Evolutionary conservation across 2,329 filamentous ascomycete species (phyloP), one percentile per base, ranked within the genome.

Genomic region (Colletotrichum magnum): DNA sequence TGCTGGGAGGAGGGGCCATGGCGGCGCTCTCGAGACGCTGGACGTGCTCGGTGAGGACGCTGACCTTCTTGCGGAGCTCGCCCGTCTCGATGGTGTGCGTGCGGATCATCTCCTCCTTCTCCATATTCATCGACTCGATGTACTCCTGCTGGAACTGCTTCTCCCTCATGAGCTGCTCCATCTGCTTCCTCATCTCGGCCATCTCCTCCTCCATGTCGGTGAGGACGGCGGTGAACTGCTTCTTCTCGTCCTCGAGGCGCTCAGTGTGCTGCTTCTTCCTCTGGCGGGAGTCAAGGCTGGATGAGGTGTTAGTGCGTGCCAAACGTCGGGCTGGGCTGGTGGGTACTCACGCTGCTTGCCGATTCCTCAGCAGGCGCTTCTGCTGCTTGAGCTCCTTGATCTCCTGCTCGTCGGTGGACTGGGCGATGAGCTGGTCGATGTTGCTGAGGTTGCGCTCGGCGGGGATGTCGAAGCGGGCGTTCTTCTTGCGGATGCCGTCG

Each of bases 311-410:
- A 66, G 43, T 26, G 21, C 18, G 45, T 32, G 36, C 12, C 9
- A 3, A 39, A 36, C 7, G 32, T 10, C 32, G 13, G 39, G 28
- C 16, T 32, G 48, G 5, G 2, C 13, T 16, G 43, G 48, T 59
- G 24, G 51, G 65, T 71, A 88, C 93, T 86, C 90, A 97, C 94
- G 96, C 96, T 82, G 96, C 96, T 85, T 98, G 95, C 77, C 96
- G 91, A 83, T 99, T 99, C 77, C 96, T 90, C 72, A 99, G 86
- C 71, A 99, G 86, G 70, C 96, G 92, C 87, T 98, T 98, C 82
- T 98, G 96, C 80, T 97, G 94, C 89, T 99, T 99, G 77, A 99
- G 88, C 84, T 98, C 95, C 87, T 97, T 98, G 85, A 97, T 93
- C 84, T 97, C 92, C 73, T 96, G 91, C 77, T 98, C 95, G 80